A percentile compares a stretch with the other conserved stretches of the same genome.
phyloP scores from a whole-genome alignment of 164 flowering plant species.

The Dillenia turbinata region DNA sequence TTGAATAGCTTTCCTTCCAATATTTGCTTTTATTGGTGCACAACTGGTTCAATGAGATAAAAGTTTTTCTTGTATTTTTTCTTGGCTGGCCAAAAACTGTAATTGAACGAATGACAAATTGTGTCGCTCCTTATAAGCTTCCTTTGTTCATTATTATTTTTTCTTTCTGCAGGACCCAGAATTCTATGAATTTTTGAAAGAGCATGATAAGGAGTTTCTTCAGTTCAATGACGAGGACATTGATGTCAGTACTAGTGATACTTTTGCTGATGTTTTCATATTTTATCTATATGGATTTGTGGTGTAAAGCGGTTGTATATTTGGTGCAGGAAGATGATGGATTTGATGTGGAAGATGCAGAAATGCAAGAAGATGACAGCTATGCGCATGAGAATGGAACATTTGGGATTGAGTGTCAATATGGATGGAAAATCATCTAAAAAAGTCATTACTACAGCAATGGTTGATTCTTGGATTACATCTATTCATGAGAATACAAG shows the following conservation, averaged over 20 bases:
- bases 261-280: not conserved
- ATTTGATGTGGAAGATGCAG: slow-evolving; percentile 22
- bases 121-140: not conserved
- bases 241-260: slow-evolving; percentile 38
- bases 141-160: not conserved
- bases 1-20: not conserved
- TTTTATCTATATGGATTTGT: not conserved
- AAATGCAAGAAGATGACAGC: slow-evolving; percentile 22
- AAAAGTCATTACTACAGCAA: slow-evolving; percentile 58
- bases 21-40: not conserved
- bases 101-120: too few species aligned
- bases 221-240: slow-evolving; percentile 62
- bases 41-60: not conserved
- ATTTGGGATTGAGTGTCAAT: slow-evolving; percentile 19
- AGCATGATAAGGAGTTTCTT: slow-evolving; percentile 78
- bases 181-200: slow-evolving; percentile 73
- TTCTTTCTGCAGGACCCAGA: slow-evolving; percentile 73
- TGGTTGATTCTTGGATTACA: slow-evolving; percentile 82
- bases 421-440: slow-evolving; percentile 29
- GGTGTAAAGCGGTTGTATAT: not conserved
- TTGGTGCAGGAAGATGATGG: slow-evolving; percentile 42
- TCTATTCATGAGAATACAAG: slow-evolving; percentile 44
- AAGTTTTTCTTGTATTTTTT: not conserved
- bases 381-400: slow-evolving; percentile 17
- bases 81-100: too few species aligned